These are phyloP conservation scores for Dictyostelium discoideum DNA, from an alignment of 78 protist genomes.

Conservation along the genomic window dicty_2.7 NC_007089.4:4928001-4928500, in stretches of 20 bases:
- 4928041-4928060: conserved; percentile 45
- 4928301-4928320: conserved; percentile 27
- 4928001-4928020: conserved; percentile 28
- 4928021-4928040: conserved; percentile 10
- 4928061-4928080: conserved; percentile 49
- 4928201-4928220: conserved; percentile 77
- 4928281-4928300: conserved; percentile 61
- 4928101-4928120: conserved; percentile 61
- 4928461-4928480: no score
- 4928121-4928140: conserved; percentile 49
- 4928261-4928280: conserved; percentile 56
- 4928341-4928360: conserved; percentile 52
- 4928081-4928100: conserved; percentile 50
- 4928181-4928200: conserved; percentile 57
- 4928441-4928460: no score
- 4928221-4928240: conserved; percentile 61
- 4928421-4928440: no score
- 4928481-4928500: background rate
- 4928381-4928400: conserved; percentile 40
- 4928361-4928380: conserved; percentile 60
- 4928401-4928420: background rate
- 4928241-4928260: conserved; percentile 38
- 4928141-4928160: conserved; percentile 27
- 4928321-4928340: conserved; percentile 50
- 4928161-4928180: conserved; percentile 2